Evolutionary conservation across 148 eudicot genomes (phyloP), one percentile per base, ranked within the genome.

Genomic region (Silene conica): DNA sequence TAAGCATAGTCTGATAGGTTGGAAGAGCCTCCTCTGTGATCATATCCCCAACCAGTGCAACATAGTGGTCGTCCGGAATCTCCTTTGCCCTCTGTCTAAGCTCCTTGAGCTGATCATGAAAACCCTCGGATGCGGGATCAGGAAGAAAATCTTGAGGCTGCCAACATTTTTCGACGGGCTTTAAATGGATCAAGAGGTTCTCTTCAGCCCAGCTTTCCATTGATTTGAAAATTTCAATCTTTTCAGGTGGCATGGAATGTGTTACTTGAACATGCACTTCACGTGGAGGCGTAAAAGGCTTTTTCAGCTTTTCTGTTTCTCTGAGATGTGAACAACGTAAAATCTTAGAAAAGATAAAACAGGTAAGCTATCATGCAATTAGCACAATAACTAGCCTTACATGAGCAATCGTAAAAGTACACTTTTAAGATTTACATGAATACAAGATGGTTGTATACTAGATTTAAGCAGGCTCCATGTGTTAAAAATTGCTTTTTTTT

Each of bases 21-120:
- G 92, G 92, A 71, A 89, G 87, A 41, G 92, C 92, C 79, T 89
- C 92, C 75, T 89, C 90, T 22, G 92, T 89, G 70, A 89, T 82
- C 92, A 89, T 89, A 43, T 89, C 90, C 67, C 92, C 92, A 67
- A 89, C 86, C 76, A 89, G 74, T 57, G 84, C 88, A 71, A 89
- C 86, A 58, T 76, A 85, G 73, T 85, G 86, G 63, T 89, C 92
- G 56, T 89, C 90, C 5, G 92, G 90, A 23, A 89, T 71, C 75
- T 86, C 89, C 63, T 80, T 86, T 12, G 88, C 83, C 73, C 87
- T 76, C 62, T 78, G 84, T 52, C 86, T 79, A 19, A 88, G 79
- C 83, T 88, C 89, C 81, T 77, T 74, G 22, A 88, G 72, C 62
- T 80, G 83, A 41, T 88, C 87, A 26, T 74, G 41, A 61, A 88